These are phyloP conservation scores for Pezicula rhizophila DNA, from an alignment of 2,329 filamentous ascomycete species.

Conservation along the genomic window DNA sequence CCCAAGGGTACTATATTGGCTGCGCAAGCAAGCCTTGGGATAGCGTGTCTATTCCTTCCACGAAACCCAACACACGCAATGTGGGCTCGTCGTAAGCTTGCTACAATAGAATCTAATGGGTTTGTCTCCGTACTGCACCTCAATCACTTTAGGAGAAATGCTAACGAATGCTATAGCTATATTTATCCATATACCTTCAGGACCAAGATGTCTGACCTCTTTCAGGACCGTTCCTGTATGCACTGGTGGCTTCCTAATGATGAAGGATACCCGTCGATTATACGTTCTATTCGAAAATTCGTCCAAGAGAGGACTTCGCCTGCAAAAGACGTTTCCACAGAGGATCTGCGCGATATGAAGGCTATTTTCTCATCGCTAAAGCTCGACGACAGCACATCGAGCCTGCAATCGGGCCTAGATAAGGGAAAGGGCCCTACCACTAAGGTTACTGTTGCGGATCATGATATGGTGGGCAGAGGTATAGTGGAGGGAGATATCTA, in stretches of 20 bases:
- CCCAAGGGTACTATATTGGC: conserved; percentile 66
- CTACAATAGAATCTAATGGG: conserved; percentile 72
- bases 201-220: conserved; percentile 67
- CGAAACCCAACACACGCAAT: conserved; percentile 64
- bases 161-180: conserved; percentile 53
- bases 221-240: conserved; percentile 63
- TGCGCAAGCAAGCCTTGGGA: conserved; percentile 69
- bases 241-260: conserved; percentile 89
- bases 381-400: conserved; percentile 36
- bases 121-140: conserved; percentile 38
- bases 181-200: conserved; percentile 74
- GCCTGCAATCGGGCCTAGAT: conserved; percentile 1
- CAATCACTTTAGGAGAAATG: neutral
- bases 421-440: conserved; percentile 4
- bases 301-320: conserved; percentile 68
- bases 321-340: conserved; percentile 49
- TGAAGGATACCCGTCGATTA: conserved; percentile 66
- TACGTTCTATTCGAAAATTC: conserved; percentile 73
- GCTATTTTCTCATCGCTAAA: conserved; percentile 63
- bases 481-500: conserved; percentile 9
- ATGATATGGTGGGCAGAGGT: neutral
- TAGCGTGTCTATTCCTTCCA: conserved; percentile 75
- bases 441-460: conserved; percentile 8
- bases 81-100: conserved; percentile 78
- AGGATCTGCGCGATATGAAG: conserved; percentile 69